Evolutionary conservation across 306 rosid genomes (phyloP).

Genomic region (Neltuma alba): DNA sequence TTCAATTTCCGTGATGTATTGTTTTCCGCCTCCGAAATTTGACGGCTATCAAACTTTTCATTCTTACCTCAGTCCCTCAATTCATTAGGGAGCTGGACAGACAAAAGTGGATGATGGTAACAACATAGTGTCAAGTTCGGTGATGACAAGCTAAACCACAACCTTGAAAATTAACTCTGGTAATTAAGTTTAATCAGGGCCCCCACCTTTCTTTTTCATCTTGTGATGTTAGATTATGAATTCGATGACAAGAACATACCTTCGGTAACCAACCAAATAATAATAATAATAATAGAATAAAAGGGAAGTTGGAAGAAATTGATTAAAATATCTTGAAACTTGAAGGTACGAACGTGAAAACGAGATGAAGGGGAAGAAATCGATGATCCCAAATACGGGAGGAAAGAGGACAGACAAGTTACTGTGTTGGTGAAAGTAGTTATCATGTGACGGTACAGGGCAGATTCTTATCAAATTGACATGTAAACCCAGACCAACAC

Average conservation of each 20-base stretch:
- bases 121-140: background rate
- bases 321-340: background rate
- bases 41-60: background rate
- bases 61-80: background rate
- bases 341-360: background rate
- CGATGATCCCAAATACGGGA: no score
- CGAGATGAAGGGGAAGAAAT: background rate
- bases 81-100: background rate
- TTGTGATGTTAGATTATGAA: background rate
- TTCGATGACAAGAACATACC: background rate
- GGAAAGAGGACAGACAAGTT: background rate
- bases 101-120: background rate
- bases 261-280: background rate
- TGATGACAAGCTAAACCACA: background rate
- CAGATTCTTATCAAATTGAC: background rate
- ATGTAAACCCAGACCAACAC: background rate
- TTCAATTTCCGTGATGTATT: background rate
- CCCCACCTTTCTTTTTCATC: no score
- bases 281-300: background rate
- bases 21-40: background rate
- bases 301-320: background rate
- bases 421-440: background rate
- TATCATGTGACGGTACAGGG: background rate
- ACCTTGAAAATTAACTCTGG: no score
- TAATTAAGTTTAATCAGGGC: no score